These are phyloP conservation scores for Schizosaccharomyces lindneri DNA, from an alignment of 805 yeast genomes.

Conservation along the genomic window DNA sequence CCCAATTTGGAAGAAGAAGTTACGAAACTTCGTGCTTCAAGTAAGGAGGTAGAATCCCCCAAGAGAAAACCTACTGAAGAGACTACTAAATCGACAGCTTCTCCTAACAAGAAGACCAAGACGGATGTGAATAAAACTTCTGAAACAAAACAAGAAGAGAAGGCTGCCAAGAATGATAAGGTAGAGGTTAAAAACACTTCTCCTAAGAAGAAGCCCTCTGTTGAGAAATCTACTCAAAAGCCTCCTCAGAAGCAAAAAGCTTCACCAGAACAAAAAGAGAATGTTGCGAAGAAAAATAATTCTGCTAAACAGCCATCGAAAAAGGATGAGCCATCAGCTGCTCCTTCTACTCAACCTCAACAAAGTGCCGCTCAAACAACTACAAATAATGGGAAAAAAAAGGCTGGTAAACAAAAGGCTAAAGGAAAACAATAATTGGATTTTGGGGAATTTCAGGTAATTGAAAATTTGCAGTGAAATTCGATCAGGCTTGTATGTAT, in stretches of 20 bases:
- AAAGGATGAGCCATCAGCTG: not conserved
- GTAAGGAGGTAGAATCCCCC: not conserved
- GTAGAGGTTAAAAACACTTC: not conserved
- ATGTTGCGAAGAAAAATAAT: not conserved
- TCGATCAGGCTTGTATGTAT: too few species aligned
- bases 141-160: not conserved
- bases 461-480: too few species aligned
- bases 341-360: too few species aligned
- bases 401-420: too few species aligned
- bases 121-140: slow-evolving; percentile 6
- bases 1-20: slow-evolving; percentile 19
- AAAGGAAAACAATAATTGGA: too few species aligned
- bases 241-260: not conserved
- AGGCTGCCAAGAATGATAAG: not conserved
- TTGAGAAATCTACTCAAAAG: not conserved
- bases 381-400: too few species aligned
- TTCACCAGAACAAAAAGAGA: not conserved
- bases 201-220: not conserved
- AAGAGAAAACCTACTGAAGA: slow-evolving; percentile 4
- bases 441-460: too few species aligned
- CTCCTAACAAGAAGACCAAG: slow-evolving; percentile 13
- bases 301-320: not conserved
- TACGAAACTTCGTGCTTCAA: not conserved
- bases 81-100: slow-evolving; percentile 7
- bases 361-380: too few species aligned